Evolutionary conservation across 441 rosid species (phyloP).

Genomic region (Adansonia madagascariensis): DNA sequence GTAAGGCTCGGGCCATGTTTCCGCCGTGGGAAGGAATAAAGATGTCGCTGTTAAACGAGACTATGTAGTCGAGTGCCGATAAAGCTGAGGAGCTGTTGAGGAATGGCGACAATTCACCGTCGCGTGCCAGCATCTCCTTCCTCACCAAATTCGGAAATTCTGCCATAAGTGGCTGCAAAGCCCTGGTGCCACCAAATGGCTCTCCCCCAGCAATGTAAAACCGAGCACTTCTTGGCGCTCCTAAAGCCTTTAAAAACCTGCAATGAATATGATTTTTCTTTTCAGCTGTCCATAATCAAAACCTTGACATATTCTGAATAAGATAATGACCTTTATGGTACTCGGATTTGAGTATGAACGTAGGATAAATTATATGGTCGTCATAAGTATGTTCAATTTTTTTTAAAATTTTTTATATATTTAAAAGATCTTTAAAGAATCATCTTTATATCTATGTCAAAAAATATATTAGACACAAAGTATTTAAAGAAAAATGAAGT

Average conservation of each 20-base stretch:
- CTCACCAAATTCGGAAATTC: conserved; percentile 58
- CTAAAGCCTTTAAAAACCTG: conserved; percentile 74
- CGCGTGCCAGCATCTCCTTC: conserved; percentile 60
- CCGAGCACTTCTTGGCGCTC: conserved; percentile 57
- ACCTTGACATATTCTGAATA: too few relatives aligned
- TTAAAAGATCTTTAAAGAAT: too few relatives aligned
- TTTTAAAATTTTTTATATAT: too few relatives aligned
- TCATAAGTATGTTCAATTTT: too few relatives aligned
- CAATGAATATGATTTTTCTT: conserved; percentile 2
- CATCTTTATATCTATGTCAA: too few relatives aligned
- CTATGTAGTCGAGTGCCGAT: conserved; percentile 78
- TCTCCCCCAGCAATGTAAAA: conserved; percentile 75
- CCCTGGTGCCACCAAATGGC: conserved; percentile 67
- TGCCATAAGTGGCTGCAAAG: conserved; percentile 57
- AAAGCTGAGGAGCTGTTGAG: conserved; percentile 65
- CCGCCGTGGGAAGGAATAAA: conserved; percentile 85
- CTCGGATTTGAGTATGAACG: too few relatives aligned
- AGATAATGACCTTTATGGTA: too few relatives aligned
- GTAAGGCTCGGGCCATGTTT: conserved; percentile 78
- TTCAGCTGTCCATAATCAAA: neutral
- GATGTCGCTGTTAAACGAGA: conserved; percentile 70
- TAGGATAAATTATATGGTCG: too few relatives aligned
- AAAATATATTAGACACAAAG: too few relatives aligned
- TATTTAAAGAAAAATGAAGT: too few relatives aligned
- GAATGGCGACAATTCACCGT: conserved; percentile 62